Evolutionary conservation across 2,329 filamentous ascomycete species (phyloP), one percentile per base, ranked within the genome.

Genomic region (Sporothrix sp.): DNA sequence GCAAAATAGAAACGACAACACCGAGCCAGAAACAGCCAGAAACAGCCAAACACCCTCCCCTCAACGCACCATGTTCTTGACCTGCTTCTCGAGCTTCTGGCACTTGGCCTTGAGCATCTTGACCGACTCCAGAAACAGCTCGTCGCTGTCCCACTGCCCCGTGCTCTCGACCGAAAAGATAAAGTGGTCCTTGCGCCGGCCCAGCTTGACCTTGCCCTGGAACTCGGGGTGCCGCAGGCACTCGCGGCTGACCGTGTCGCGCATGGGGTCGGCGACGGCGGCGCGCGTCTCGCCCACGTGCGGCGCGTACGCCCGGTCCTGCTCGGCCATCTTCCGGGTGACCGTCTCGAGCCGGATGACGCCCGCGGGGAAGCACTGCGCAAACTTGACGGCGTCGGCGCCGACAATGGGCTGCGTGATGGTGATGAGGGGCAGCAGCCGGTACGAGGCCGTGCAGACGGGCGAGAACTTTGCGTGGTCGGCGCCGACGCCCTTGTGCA

Each of bases 391-490:
- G 2, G 93, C 93, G 61, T 97, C 89, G 36, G 76, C 73, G 38
- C 91, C 93, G 4, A 95, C 65, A 54, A 98, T 97, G 18, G 93
- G 93, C 59, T 77, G 72, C 39, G 76, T 72, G 63, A 98, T 97
- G 57, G 78, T 76, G 66, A 98, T 97, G 58, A 83, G 83, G 7
- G 93, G 93, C 63, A 98, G 71, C 18, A 98, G 77, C 45, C 93
- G 82, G 71, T 98, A 98, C 21, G 85, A 87, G 3, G 93, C 93
- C 1, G 93, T 96, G 3, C 91, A 90, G 32, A 97, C 93, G 42
- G 93, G 93, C 0, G 88, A 95, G 72, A 93, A 98, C 69, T 98
- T 98, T 60, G 93, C 85, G 67, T 98, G 93, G 68, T 98, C 93
- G 57, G 84, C 81, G 43, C 93, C 93, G 58, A 94, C 82, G 54